Percentiles rank a stretch among this genome's conserved stretches.
These are phyloP conservation scores for Ceriops zippeliana DNA, from an alignment of 345 rosid genomes.

Conservation along the genomic window DNA sequence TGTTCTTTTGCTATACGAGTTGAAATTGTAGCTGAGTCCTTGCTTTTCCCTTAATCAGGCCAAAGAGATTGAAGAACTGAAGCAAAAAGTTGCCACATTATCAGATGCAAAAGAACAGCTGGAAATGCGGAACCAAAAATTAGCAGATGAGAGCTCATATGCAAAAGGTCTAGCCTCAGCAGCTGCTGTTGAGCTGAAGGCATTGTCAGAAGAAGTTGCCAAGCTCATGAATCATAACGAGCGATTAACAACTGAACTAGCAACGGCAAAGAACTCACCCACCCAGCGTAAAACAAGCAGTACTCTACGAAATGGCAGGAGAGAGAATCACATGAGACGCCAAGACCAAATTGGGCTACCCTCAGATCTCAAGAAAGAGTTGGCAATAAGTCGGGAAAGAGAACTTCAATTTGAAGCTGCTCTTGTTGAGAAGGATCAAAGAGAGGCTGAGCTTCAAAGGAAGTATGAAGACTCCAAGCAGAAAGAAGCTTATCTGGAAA, in stretches of 20 bases:
- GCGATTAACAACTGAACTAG: constrained; percentile 62
- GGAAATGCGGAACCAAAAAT: constrained; percentile 69
- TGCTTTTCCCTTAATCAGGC: constrained; percentile 38
- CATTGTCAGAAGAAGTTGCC: constrained; percentile 91
- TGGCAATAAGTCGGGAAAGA: constrained; percentile 70
- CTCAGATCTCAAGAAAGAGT: constrained; percentile 73
- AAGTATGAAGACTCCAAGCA: constrained; percentile 89
- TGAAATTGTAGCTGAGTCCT: constrained; percentile 15
- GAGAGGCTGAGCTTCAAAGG: constrained; percentile 72
- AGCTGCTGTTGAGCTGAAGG: constrained; percentile 99
- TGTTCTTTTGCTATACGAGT: not conserved
- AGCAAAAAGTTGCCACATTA: constrained; percentile 51
- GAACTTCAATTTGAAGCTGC: constrained; percentile 84
- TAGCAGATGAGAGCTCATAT: constrained; percentile 89
- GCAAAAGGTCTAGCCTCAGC: constrained; percentile 99
- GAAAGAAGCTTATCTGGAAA: constrained; percentile 92
- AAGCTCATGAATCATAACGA: constrained; percentile 95
- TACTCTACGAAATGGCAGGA: constrained; percentile 60
- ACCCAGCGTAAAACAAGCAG: constrained; percentile 50
- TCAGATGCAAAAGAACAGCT: constrained; percentile 66
- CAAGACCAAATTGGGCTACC: constrained; percentile 59
- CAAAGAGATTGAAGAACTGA: constrained; percentile 68
- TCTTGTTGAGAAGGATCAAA: constrained; percentile 68
- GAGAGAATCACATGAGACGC: constrained; percentile 54
- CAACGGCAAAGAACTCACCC: constrained; percentile 56